Evolutionary conservation across 495 filamentous ascomycete species (phyloP).

Genomic region (Trichodelitschia bisporula): DNA sequence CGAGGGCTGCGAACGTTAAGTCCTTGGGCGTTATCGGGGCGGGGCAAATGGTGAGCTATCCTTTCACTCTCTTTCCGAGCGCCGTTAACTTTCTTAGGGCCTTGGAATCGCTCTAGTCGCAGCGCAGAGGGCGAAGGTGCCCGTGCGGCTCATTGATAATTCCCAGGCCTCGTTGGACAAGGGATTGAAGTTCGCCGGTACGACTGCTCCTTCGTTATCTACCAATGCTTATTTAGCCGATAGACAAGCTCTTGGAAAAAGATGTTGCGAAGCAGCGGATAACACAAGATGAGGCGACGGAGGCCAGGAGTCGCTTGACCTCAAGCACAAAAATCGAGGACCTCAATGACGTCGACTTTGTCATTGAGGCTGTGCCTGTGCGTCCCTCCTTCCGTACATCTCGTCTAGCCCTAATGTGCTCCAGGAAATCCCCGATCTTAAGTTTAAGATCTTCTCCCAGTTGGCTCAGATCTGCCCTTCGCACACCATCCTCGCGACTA

Average conservation of each 20-base stretch:
- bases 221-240: not conserved
- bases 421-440: constrained; percentile 60
- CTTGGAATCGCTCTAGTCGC: constrained; percentile 92
- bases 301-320: constrained; percentile 37
- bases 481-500: constrained; percentile 83
- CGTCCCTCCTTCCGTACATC: constrained; percentile 1
- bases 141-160: constrained; percentile 69
- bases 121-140: constrained; percentile 57
- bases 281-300: constrained; percentile 51
- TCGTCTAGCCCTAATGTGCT: not conserved
- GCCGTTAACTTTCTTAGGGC: too few species aligned
- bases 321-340: constrained; percentile 52
- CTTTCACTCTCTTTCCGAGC: too few species aligned
- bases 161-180: constrained; percentile 77
- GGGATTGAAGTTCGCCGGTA: constrained; percentile 74
- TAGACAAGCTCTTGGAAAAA: constrained; percentile 80
- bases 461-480: constrained; percentile 65
- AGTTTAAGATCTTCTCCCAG: constrained; percentile 61
- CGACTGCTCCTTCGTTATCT: constrained; percentile 3
- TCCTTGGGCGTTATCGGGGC: constrained; percentile 81
- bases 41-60: constrained; percentile 52
- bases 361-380: constrained; percentile 83
- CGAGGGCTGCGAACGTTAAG: constrained; percentile 48
- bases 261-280: constrained; percentile 69
- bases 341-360: constrained; percentile 73